These are phyloP conservation scores for Coemansia sp. DNA, from an alignment of 192 early-diverging fungal genomes.

Conservation along the genomic window DNA sequence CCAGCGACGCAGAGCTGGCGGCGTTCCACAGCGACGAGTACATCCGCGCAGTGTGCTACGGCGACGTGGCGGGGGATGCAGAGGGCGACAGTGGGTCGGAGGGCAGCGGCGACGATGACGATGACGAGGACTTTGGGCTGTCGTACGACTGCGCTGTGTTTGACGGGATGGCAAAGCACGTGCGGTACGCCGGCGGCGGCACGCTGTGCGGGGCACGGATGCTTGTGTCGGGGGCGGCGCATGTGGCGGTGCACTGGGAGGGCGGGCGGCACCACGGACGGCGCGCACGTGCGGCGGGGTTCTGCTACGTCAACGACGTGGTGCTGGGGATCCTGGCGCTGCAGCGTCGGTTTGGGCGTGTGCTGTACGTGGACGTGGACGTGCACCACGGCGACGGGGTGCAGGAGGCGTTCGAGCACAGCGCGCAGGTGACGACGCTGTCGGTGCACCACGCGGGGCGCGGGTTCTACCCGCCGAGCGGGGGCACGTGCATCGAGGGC, in stretches of 20 bases:
- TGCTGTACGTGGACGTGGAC: conserved; percentile 97
- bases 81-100: not conserved
- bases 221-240: conserved; percentile 15
- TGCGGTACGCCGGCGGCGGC: conserved; percentile 40
- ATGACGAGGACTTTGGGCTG: conserved; percentile 24
- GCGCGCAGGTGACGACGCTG: conserved; percentile 92
- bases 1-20: conserved; percentile 19
- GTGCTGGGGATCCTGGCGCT: conserved; percentile 90
- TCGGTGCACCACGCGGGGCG: conserved; percentile 93
- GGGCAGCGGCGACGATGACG: not conserved
- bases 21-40: conserved; percentile 41
- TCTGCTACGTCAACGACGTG: conserved; percentile 99
- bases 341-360: conserved; percentile 67
- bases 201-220: conserved; percentile 31
- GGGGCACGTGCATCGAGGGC: conserved; percentile 77
- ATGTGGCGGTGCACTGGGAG: conserved; percentile 85
- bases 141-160: conserved; percentile 44
- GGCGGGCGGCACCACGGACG: conserved; percentile 96
- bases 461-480: conserved; percentile 93
- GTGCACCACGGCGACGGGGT: conserved; percentile 99
- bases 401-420: conserved; percentile 91
- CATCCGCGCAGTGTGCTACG: conserved; percentile 7
- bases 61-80: not conserved
- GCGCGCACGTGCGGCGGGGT: conserved; percentile 85
- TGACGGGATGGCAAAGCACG: conserved; percentile 29